Conservation (phyloP, 306 rosid genomes). For the Heteromeles arbutifolia region DNA sequence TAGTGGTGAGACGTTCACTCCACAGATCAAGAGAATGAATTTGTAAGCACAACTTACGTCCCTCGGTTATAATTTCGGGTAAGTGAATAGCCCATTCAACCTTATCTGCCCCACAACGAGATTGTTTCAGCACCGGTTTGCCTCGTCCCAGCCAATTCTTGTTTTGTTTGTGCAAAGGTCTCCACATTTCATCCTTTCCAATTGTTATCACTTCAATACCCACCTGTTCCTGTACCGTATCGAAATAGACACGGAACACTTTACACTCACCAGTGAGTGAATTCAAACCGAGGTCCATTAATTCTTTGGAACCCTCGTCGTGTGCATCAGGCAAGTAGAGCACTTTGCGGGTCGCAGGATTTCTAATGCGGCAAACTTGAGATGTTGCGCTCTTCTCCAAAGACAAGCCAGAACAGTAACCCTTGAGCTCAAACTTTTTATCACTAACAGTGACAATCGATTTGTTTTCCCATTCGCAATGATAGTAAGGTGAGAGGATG, state of each 20-base stretch:
- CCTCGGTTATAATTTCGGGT: not conserved
- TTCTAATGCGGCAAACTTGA: not conserved
- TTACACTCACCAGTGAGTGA: not conserved
- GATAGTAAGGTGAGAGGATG: not conserved
- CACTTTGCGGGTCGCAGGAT: not conserved
- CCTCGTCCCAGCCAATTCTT: not conserved
- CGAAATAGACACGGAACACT: not conserved
- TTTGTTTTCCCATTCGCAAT: too few relatives aligned
- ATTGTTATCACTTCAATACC: not conserved
- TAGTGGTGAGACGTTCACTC: not conserved
- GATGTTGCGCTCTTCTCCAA: not conserved
- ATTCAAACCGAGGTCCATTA: not conserved
- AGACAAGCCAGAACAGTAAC: not conserved
- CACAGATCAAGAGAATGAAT: not conserved
- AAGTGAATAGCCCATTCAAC: not conserved
- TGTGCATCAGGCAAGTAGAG: not conserved
- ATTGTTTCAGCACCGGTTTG: too few relatives aligned
- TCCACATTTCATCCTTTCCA: not conserved
- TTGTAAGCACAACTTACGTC: not conserved
- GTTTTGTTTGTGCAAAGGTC: not conserved
- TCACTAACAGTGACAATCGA: not conserved
- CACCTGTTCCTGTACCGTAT: too few relatives aligned
- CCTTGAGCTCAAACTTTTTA: not conserved
- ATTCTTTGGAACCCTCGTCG: not conserved
- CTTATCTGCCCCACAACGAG: not conserved